phyloP scores from a whole-genome alignment of 306 rosid species.

The Vicia faba region DNA sequence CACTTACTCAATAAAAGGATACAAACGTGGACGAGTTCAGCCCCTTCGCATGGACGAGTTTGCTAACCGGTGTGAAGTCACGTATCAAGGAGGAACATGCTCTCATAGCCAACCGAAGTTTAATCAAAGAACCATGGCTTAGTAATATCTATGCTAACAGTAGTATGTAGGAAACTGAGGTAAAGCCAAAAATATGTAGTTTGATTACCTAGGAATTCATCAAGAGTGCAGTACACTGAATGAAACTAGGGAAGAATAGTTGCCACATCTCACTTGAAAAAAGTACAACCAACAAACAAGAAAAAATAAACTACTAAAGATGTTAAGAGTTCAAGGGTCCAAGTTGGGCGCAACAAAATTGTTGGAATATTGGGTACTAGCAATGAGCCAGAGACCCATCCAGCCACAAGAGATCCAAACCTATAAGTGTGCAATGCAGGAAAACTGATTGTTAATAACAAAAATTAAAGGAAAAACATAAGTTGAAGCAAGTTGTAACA shows the following conservation, averaged over 20 bases:
- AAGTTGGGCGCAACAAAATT: constrained; percentile 72
- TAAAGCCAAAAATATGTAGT: constrained; percentile 4
- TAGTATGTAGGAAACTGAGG: constrained; percentile 22
- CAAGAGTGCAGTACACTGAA: constrained; percentile 17
- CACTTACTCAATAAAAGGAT: too few relatives aligned
- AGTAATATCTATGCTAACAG: constrained; percentile 21
- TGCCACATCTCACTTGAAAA: constrained; percentile 62
- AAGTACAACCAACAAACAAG: constrained; percentile 83
- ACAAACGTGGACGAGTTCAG: too few relatives aligned
- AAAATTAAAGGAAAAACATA: neutral
- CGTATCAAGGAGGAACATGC: neutral
- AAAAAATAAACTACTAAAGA: constrained; percentile 78
- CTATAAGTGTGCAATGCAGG: constrained; percentile 47
- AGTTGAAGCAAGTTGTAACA: constrained; percentile 20
- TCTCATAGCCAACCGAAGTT: neutral
- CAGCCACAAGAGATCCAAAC: constrained; percentile 77
- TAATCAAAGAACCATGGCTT: neutral
- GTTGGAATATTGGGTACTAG: constrained; percentile 80
- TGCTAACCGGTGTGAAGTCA: too few relatives aligned
- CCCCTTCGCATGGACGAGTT: too few relatives aligned
- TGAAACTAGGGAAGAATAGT: constrained; percentile 30
- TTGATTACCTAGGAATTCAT: constrained; percentile 34
- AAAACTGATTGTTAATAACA: constrained; percentile 21
- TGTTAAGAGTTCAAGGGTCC: constrained; percentile 88
- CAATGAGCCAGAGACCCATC: constrained; percentile 88